Conservation (phyloP, 805 yeast genomes). For the Candida sonorensis region DNA sequence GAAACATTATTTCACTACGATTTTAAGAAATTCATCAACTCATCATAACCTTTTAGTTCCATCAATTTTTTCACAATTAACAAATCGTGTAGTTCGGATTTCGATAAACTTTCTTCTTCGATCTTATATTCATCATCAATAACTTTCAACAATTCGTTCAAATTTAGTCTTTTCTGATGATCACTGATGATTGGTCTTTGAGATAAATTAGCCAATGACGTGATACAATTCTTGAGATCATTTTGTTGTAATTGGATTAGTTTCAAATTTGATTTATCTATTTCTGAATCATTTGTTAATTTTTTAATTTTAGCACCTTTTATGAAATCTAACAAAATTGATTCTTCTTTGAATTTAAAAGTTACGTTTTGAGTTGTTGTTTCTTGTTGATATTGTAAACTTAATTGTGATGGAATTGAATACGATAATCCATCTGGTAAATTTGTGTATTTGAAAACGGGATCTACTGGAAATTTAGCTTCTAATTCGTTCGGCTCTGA, state of each 20-base stretch:
- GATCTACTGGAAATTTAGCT: slow-evolving; percentile 28
- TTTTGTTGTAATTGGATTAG: slow-evolving; percentile 17
- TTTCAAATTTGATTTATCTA: slow-evolving; percentile 23
- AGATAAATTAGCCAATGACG: slow-evolving; percentile 27
- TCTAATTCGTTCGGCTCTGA: slow-evolving; percentile 17
- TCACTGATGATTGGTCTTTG: slow-evolving; percentile 24
- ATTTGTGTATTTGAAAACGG: slow-evolving; percentile 28
- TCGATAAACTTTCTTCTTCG: slow-evolving; percentile 11
- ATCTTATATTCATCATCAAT: slow-evolving; percentile 22
- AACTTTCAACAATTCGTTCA: slow-evolving; percentile 40
- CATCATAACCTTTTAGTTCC: slow-evolving; percentile 62
- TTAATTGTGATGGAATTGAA: slow-evolving; percentile 14
- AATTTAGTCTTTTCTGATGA: slow-evolving; percentile 31
- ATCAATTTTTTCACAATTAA: slow-evolving; percentile 53
- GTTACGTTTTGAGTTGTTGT: slow-evolving; percentile 30
- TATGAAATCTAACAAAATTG: slow-evolving; percentile 63
- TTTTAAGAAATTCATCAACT: slow-evolving; percentile 51
- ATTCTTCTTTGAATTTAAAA: slow-evolving; percentile 61
- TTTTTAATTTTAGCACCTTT: slow-evolving; percentile 39
- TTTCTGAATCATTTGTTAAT: slow-evolving; percentile 28
- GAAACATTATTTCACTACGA: too few species aligned
- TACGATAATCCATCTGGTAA: slow-evolving; percentile 29
- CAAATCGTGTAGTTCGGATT: slow-evolving; percentile 45
- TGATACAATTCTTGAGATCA: slow-evolving; percentile 23
- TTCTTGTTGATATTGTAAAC: slow-evolving; percentile 12